phyloP scores from a whole-genome alignment of 2,329 filamentous ascomycete genomes.

The Tricladium varicosporioides region DNA sequence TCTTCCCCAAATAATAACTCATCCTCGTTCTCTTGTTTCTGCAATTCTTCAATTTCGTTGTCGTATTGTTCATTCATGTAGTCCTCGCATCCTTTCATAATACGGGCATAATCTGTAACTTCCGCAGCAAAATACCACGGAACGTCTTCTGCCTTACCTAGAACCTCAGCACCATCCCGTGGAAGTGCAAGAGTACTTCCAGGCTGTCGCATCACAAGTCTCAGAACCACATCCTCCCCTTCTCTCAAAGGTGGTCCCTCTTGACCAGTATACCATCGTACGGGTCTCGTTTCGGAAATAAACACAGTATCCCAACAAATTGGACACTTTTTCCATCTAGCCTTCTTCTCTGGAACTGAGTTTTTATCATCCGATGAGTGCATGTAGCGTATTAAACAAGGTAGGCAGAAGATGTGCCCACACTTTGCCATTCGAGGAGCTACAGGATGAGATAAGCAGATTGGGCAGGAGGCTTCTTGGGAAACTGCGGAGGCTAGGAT shows the following conservation, averaged over 20 bases:
- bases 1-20: constrained; percentile 90
- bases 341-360: constrained; percentile 61
- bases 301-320: constrained; percentile 95
- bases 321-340: constrained; percentile 90
- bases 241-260: constrained; percentile 77
- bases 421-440: constrained; percentile 96
- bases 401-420: constrained; percentile 93
- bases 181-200: constrained; percentile 86
- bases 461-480: constrained; percentile 85
- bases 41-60: constrained; percentile 71
- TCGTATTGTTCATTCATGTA: constrained; percentile 85
- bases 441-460: constrained; percentile 88
- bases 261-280: constrained; percentile 87
- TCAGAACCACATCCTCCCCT: constrained; percentile 85
- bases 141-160: constrained; percentile 70
- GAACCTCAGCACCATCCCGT: constrained; percentile 69
- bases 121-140: constrained; percentile 96
- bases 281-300: constrained; percentile 82
- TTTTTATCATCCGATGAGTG: constrained; percentile 72
- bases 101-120: constrained; percentile 88
- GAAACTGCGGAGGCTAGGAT: constrained; percentile 88
- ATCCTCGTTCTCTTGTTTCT: constrained; percentile 80
- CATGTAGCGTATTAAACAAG: constrained; percentile 95
- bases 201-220: constrained; percentile 77
- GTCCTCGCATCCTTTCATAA: constrained; percentile 89